Conservation (phyloP, 306 rosid genomes). For the Dalbergia oliveri region DNA sequence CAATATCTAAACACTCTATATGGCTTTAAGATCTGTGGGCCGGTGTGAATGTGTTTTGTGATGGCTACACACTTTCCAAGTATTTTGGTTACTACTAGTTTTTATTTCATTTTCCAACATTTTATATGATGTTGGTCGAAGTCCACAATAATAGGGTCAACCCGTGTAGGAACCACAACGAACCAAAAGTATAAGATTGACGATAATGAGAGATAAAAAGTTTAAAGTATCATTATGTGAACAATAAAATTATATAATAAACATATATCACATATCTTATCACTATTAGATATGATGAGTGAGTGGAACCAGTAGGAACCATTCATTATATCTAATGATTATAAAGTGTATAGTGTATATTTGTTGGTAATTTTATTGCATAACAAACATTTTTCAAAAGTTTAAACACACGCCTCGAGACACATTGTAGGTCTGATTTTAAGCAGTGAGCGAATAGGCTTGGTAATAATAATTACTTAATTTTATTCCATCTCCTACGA, state of each 20-base stretch:
- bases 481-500: too few relatives aligned
- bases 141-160: slow-evolving; percentile 6
- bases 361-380: too few relatives aligned
- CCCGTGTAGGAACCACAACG: slow-evolving; percentile 3
- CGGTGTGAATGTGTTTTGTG: not conserved
- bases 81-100: not conserved
- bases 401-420: too few relatives aligned
- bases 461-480: not conserved
- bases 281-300: too few relatives aligned
- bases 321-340: too few relatives aligned
- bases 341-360: too few relatives aligned
- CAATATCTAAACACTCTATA: not conserved
- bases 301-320: too few relatives aligned
- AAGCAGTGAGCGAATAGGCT: not conserved
- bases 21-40: slow-evolving; percentile 6
- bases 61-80: not conserved
- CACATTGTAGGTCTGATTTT: slow-evolving; percentile 27
- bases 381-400: too few relatives aligned
- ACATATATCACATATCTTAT: too few relatives aligned
- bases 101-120: not conserved
- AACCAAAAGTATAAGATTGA: not conserved
- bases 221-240: too few relatives aligned
- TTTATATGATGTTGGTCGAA: not conserved
- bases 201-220: too few relatives aligned
- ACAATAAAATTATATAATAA: too few relatives aligned